phyloP scores from a whole-genome alignment of 1,284 basidiomycete genomes.

The Volvariella volvacea region DNA sequence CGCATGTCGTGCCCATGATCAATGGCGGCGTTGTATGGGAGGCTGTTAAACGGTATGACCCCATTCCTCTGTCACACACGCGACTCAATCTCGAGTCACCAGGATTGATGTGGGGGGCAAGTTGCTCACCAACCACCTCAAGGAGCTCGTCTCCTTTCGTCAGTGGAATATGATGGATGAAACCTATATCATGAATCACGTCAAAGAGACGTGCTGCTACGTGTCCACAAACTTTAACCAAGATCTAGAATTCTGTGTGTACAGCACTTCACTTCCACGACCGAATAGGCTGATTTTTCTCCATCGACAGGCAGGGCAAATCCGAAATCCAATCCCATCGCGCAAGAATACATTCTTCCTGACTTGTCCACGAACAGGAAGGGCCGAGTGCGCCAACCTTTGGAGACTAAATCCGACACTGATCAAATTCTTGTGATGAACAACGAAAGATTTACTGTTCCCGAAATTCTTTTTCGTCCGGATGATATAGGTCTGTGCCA shows the following conservation, averaged over 20 bases:
- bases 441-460: conserved; percentile 85
- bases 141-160: conserved; percentile 88
- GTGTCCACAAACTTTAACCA: conserved; percentile 68
- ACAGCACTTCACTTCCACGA: conserved; percentile 22
- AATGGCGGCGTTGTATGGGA: conserved; percentile 69
- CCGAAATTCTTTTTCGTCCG: conserved; percentile 86
- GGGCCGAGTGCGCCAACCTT: conserved; percentile 57
- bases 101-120: conserved; percentile 94
- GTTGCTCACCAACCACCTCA: conserved; percentile 89
- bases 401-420: conserved; percentile 47
- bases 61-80: conserved; percentile 10
- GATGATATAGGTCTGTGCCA: conserved; percentile 71
- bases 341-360: conserved; percentile 86
- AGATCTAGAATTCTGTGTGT: conserved; percentile 82
- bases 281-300: conserved; percentile 5
- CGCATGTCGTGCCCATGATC: conserved; percentile 85
- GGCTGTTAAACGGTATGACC: conserved; percentile 69
- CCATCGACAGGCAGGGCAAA: conserved; percentile 29
- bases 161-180: conserved; percentile 99
- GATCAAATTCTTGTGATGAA: conserved; percentile 84
- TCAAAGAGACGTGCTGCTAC: conserved; percentile 86
- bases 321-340: conserved; percentile 57
- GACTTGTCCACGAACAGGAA: conserved; percentile 71
- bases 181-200: conserved; percentile 86
- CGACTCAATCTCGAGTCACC: conserved; percentile 10